A percentile compares a stretch with the other conserved stretches of the same genome.
These are phyloP conservation scores for Mycena maculata DNA, from an alignment of 768 basidiomycete genomes.

Conservation along the genomic window DNA sequence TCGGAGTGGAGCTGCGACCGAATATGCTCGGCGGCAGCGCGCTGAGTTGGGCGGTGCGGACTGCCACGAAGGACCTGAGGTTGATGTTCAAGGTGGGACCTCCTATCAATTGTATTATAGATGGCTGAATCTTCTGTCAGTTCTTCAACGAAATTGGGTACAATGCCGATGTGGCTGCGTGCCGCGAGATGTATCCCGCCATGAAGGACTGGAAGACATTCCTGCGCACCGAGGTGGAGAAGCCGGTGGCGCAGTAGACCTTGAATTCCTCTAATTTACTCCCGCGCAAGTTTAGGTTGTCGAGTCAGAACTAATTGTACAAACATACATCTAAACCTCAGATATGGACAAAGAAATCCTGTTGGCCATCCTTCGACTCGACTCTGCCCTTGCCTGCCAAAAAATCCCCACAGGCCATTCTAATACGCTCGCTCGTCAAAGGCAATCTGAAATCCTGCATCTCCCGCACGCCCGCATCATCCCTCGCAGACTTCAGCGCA, in stretches of 20 bases:
- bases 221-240: constrained; percentile 14
- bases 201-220: constrained; percentile 27
- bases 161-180: constrained; percentile 13
- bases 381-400: constrained; percentile 28
- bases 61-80: constrained; percentile 23
- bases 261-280: too few relatives aligned
- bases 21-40: constrained; percentile 25
- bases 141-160: constrained; percentile 30
- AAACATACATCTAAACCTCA: too few relatives aligned
- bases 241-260: too few relatives aligned
- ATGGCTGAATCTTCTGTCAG: not conserved
- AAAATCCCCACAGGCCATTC: constrained; percentile 33
- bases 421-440: constrained; percentile 34
- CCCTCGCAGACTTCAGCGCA: constrained; percentile 32
- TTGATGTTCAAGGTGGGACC: constrained; percentile 28
- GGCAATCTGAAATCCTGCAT: constrained; percentile 35
- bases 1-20: constrained; percentile 23
- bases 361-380: constrained; percentile 25
- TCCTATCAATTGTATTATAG: not conserved
- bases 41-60: constrained; percentile 25
- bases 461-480: constrained; percentile 28
- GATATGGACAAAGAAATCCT: constrained; percentile 35
- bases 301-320: too few relatives aligned
- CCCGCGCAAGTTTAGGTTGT: too few relatives aligned
- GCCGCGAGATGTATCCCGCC: constrained; percentile 22